Evolutionary conservation across 148 eudicot genomes (phyloP).

Genomic region (Gaultheria prostrata): DNA sequence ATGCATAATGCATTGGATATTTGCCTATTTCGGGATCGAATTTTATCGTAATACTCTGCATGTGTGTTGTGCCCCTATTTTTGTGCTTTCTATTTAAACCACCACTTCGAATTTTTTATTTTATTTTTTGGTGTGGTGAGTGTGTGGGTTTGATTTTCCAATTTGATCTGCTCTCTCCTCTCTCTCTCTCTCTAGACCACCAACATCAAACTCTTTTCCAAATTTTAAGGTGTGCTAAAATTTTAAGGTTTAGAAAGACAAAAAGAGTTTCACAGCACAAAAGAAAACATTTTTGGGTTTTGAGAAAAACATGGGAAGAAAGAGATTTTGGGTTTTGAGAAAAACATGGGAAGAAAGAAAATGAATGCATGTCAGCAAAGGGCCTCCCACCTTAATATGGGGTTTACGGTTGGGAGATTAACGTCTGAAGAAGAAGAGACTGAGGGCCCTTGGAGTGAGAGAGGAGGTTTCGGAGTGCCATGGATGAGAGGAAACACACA

Average conservation of each 20-base stretch:
- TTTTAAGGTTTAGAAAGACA: constrained; percentile 11
- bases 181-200: constrained; percentile 19
- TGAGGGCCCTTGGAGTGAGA: too few relatives aligned
- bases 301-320: constrained; percentile 8
- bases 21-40: neutral
- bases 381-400: neutral
- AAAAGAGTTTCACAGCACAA: neutral
- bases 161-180: neutral
- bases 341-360: too few relatives aligned
- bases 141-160: too few relatives aligned
- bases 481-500: too few relatives aligned
- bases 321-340: too few relatives aligned
- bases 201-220: constrained; percentile 9
- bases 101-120: too few relatives aligned
- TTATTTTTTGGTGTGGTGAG: too few relatives aligned
- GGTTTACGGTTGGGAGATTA: constrained; percentile 18
- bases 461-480: too few relatives aligned
- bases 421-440: too few relatives aligned
- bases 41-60: neutral
- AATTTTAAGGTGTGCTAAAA: neutral
- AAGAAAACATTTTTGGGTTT: neutral
- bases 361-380: neutral
- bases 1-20: neutral
- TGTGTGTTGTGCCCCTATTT: neutral
- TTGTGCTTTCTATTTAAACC: neutral